Conservation (phyloP, 2,329 filamentous ascomycete genomes). For the Corynespora cassiicola region DNA sequence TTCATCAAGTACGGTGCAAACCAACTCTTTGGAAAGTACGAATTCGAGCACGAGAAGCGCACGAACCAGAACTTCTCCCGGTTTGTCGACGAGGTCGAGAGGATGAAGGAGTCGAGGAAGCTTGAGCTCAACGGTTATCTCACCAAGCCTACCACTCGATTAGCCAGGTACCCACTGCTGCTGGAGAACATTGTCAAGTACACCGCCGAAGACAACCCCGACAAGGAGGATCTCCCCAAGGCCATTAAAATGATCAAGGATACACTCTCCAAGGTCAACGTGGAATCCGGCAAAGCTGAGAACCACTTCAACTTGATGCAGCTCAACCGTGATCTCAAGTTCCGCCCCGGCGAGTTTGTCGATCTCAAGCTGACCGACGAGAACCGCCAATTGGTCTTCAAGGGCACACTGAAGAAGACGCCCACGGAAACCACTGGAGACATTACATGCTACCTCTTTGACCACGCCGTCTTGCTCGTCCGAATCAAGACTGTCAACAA, state of each 20-base stretch:
- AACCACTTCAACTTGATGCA: constrained; percentile 96
- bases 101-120: constrained; percentile 94
- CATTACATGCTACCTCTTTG: constrained; percentile 94
- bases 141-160: constrained; percentile 93
- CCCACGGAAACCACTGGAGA: constrained; percentile 82
- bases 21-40: constrained; percentile 95
- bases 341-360: constrained; percentile 86
- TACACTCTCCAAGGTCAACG: constrained; percentile 86
- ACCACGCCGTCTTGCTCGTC: constrained; percentile 92
- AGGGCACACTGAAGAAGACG: constrained; percentile 91
- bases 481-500: constrained; percentile 92
- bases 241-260: constrained; percentile 87
- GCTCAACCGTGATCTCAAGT: constrained; percentile 89
- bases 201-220: constrained; percentile 85
- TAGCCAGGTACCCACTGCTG: constrained; percentile 91
- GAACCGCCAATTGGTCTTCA: constrained; percentile 90
- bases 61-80: constrained; percentile 83
- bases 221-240: constrained; percentile 90
- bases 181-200: constrained; percentile 92
- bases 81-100: constrained; percentile 95
- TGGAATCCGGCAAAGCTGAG: constrained; percentile 95
- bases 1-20: constrained; percentile 97
- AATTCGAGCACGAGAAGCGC: constrained; percentile 95
- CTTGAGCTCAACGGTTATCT: constrained; percentile 96
- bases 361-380: constrained; percentile 95